Base-by-base conservation (phyloP, 257 asterid species). In the Primulina huaijiensis region DNA sequence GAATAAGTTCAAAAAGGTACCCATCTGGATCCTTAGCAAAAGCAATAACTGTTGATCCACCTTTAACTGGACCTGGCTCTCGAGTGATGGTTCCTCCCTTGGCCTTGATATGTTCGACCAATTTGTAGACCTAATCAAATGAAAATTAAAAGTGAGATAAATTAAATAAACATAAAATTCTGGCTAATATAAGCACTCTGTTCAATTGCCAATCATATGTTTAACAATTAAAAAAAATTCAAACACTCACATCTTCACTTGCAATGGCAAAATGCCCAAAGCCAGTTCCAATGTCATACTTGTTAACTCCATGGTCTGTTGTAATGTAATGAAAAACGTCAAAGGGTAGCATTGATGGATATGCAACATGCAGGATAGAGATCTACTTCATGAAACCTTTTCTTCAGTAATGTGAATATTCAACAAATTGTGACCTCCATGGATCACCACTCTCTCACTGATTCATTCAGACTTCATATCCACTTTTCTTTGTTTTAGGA, bases 1-100 rank as follows among this genome's bases (percentile, higher is more conserved):
- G 96, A 73, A 94, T 88, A 60, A 94, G 81, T 77, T 94, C 99
- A 25, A 91, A 94, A 59, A 88, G 82, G 79, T 94, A 94, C 71
- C 99, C 99, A 84, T 94, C 99, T 8, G 97, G 99, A 81, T 94
- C 97, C 79, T 89, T 94, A 35, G 85, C 99, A 81, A 94, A 94
- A 60, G 99, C 97, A 79, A 94, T 94, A 57, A 94, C 95, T 77
- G 74, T 58, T 25, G 87, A 75, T 68, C 99, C 99, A 73, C 99
- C 99, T 81, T 94, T 91, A 73, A 94, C 99, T 66, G 99, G 97
- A 62, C 99, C 97, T 62, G 99, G 90, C 82, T 94, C 99, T 72
- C 99, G 84, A 72, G 97, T 89, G 75, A 94, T 86, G 33, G 84
- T 89, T 77, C 99, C 99, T 62, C 97, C 99, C 83, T 89, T 91